Evolutionary conservation across 306 rosid species (phyloP).

Genomic region (Bauhinia variegata): DNA sequence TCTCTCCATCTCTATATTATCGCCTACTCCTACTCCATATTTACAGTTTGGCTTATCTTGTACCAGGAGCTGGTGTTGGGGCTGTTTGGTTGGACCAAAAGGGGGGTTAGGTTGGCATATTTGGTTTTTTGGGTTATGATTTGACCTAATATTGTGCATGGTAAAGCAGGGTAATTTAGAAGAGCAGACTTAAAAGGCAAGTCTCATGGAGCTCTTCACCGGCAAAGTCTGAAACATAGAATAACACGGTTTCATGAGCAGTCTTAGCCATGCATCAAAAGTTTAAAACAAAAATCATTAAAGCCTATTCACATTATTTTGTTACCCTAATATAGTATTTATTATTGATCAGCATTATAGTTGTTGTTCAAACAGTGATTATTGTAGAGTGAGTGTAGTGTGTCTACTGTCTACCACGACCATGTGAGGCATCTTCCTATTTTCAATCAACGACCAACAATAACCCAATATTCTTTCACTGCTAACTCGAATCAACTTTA

Average conservation of each 20-base stretch:
- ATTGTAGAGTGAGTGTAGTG: too few species aligned
- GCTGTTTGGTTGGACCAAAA: slow-evolving; percentile 57
- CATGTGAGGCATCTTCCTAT: too few species aligned
- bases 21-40: background rate
- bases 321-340: slow-evolving; percentile 51
- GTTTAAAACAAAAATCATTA: slow-evolving; percentile 53
- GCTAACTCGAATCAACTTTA: too few species aligned
- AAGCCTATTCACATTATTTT: slow-evolving; percentile 45
- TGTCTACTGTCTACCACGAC: too few species aligned
- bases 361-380: background rate
- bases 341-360: slow-evolving; percentile 28
- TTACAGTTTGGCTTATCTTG: slow-evolving; percentile 13
- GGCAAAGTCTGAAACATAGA: slow-evolving; percentile 49
- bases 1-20: slow-evolving; percentile 1
- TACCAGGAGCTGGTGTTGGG: slow-evolving; percentile 39
- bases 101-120: slow-evolving; percentile 24
- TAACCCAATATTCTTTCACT: too few species aligned
- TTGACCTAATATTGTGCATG: background rate
- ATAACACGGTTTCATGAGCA: slow-evolving; percentile 52
- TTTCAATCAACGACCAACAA: too few species aligned
- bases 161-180: slow-evolving; percentile 32
- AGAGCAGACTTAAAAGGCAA: slow-evolving; percentile 41
- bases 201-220: slow-evolving; percentile 31
- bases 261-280: slow-evolving; percentile 49
- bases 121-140: slow-evolving; percentile 9